Percentiles rank a stretch among this genome's conserved stretches.
Evolutionary conservation across 1,139 yeast genomes (phyloP).

Genomic region (Lodderomyces parapsilosis): DNA sequence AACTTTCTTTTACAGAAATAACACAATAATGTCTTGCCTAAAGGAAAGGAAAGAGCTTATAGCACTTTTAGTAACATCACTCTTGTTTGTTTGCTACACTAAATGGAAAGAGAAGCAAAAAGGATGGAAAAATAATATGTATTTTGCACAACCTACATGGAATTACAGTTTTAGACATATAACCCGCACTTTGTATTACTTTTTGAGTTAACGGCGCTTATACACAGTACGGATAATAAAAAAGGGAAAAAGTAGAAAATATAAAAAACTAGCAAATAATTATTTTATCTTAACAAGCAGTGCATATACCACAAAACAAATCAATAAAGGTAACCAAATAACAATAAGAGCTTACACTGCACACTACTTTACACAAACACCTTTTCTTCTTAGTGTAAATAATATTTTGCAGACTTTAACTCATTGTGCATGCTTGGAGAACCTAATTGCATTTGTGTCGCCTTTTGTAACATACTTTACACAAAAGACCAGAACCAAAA

Average conservation of each 20-base stretch:
- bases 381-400: too few species aligned
- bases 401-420: neutral
- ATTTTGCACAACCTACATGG: neutral
- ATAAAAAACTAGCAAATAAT: too few species aligned
- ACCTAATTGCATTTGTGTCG: too few species aligned
- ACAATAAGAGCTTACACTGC: neutral
- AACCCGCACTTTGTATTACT: conserved; percentile 1
- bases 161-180: conserved; percentile 2
- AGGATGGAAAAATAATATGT: neutral
- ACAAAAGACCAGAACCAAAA: too few species aligned
- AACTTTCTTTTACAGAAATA: neutral
- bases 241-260: too few species aligned
- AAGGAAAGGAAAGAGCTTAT: neutral
- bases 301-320: neutral
- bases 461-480: too few species aligned
- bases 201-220: too few species aligned
- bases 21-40: neutral
- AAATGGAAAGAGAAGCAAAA: too few species aligned
- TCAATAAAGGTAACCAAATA: neutral
- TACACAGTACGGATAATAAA: too few species aligned
- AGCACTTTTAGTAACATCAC: neutral
- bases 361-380: too few species aligned
- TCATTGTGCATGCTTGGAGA: neutral
- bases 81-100: neutral
- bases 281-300: neutral